Evolutionary conservation across 2,329 filamentous ascomycete genomes (phyloP), one percentile per base, ranked within the genome.

Genomic region (Cryphonectria radicalis): DNA sequence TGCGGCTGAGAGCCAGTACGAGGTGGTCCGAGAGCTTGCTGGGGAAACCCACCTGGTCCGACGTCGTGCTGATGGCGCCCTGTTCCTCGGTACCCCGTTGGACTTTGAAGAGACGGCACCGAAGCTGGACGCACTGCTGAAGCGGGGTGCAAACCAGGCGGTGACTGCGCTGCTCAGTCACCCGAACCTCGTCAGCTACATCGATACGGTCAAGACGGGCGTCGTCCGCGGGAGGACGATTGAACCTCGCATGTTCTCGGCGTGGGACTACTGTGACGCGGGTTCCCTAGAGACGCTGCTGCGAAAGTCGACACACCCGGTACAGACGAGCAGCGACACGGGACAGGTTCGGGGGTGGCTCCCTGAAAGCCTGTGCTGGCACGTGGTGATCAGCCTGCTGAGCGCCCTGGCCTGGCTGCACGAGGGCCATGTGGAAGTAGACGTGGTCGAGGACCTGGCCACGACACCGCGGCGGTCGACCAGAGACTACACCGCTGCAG

Each of bases 331-430:
- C 5, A 8, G 22, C 22, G n/a, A n/a, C 46, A 43, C 59, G 32
- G 55, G 64, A n/a, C n/a, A 64, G 28, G 43, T 42, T 28, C 63
- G 68, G 50, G 50, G 50, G 35, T 85, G 85, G 73, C 76, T 87
- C 17, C 86, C 86, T 0, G 87, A 89, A 74, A 80, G 81, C 2
- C 79, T 89, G 17, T 86, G 86, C 73, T 89, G 87, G 87, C 87
- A 89, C 74, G 86, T 89, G 11, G 79, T 86, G 17, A 76, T 80
- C 14, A 84, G 83, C 10, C 77, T 88, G 63, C 77, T 85, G 19
- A 80, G 81, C n/a, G 86, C 85, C 2, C 80, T 89, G 55, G 77
- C 83, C 42, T 88, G 84, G 81, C 77, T 89, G 28, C 87, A 89
- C 75, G 82, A 87, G 62, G 87, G 87, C 22, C 77, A 79, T 67